Evolutionary conservation across 139 green algal genomes (phyloP), one percentile per base, ranked within the genome.

Genomic region (Tetratostichococcus sp.): DNA sequence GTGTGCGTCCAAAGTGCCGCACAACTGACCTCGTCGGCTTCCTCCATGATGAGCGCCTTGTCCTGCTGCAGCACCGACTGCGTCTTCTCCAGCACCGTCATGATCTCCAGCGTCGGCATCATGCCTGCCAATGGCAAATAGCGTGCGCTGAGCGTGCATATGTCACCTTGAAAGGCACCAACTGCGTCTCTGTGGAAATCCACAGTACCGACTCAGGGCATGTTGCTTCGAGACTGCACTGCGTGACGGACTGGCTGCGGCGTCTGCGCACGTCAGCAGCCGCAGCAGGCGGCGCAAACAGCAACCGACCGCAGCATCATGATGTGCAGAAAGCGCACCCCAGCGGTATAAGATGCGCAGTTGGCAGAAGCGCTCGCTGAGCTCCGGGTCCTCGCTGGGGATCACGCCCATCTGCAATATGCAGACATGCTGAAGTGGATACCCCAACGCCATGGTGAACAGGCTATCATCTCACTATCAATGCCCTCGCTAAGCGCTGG

Each of bases 41-140:
- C 75, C 30, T 80, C 75, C 69, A 80, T 75, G 19, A 80, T 70
- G 30, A 30, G 16, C 4, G 17, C 26, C 73, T 77, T 39, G 39
- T 77, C 73, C 34, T 28, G 58, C 72, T 76, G 68, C 76, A 80
- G 62, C 65, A 73, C 57, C 76, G 35, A 31, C 35, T 30, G 25
- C 39, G 50, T 62, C 11, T 17, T 8, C 19, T 62, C 50, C 50
- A 62, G 14, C 14, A 62, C 4, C 2, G 50, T 26, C 14, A 8
- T 8, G 17, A 62, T 25, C 50, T 62, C 50, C 50, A 62, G 50
- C 50, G 50, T 62, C 50, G 50, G 50, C 50, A 26, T 62, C 50
- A n/a, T 23, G 50, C 50, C 50, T 62, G 50, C 19, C 39, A 50
- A 11, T 50, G 39, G 39, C 6, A 50, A 6, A 50, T 50, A 21